Conservation (phyloP, 2,329 filamentous ascomycete species). For the Stemphylium beticola region DNA sequence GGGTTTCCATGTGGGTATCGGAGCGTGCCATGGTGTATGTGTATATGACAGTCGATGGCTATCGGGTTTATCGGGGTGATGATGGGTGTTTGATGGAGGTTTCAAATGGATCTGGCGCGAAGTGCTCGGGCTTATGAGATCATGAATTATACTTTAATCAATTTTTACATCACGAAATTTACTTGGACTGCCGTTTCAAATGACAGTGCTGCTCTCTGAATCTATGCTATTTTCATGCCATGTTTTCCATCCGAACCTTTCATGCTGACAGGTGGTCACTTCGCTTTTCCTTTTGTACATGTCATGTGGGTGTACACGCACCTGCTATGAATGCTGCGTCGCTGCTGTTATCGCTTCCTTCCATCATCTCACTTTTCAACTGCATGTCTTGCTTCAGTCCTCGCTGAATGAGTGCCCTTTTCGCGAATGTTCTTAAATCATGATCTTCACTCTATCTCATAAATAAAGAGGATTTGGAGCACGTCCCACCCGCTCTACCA, state of each 20-base stretch:
- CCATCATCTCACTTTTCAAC: too few species aligned
- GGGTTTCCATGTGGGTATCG: not conserved
- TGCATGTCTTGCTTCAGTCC: too few species aligned
- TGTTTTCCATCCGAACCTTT: too few species aligned
- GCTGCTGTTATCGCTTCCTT: not conserved
- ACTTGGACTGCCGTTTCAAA: not conserved
- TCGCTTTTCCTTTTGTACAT: too few species aligned
- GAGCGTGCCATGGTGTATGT: not conserved
- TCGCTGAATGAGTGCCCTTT: too few species aligned
- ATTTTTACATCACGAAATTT: not conserved
- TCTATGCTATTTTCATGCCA: too few species aligned
- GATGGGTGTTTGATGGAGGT: not conserved
- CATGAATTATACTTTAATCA: slow-evolving; percentile 30
- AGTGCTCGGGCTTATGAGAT: slow-evolving; percentile 47
- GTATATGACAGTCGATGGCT: slow-evolving; percentile 1
- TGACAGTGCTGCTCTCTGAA: not conserved
- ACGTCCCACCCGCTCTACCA: too few species aligned
- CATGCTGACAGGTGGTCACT: too few species aligned
- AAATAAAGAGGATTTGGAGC: too few species aligned
- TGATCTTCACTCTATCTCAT: too few species aligned
- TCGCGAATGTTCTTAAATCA: too few species aligned
- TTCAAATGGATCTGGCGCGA: slow-evolving; percentile 32
- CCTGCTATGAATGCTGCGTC: not conserved
- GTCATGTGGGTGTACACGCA: too few species aligned
- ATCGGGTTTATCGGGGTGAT: not conserved